These are phyloP conservation scores for Teunomyces cretensis DNA, from an alignment of 805 yeast species.

Conservation along the genomic window DNA sequence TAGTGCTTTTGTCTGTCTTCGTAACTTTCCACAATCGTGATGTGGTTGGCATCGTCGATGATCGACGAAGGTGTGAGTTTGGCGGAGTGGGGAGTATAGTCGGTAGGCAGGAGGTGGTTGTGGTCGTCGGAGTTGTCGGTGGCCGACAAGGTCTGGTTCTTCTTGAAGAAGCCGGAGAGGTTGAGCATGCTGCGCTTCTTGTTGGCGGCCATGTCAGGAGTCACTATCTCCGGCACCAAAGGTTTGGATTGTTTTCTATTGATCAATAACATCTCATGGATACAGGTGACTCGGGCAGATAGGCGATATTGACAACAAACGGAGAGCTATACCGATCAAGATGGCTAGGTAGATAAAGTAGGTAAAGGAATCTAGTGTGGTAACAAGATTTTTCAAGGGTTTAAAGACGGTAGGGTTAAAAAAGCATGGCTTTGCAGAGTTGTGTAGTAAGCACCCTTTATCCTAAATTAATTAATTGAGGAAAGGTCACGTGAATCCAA, in stretches of 20 bases:
- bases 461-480: too few relatives aligned
- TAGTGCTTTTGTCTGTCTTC: slow-evolving; percentile 2
- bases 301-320: not conserved
- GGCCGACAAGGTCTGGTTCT: slow-evolving; percentile 2
- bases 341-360: too few relatives aligned
- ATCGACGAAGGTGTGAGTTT: slow-evolving; percentile 6
- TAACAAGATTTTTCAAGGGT: not conserved
- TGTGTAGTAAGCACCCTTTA: not conserved
- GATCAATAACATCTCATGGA: slow-evolving; percentile 7
- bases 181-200: slow-evolving; percentile 11
- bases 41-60: slow-evolving; percentile 7
- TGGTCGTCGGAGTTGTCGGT: slow-evolving; percentile 1
- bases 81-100: not conserved
- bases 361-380: too few relatives aligned
- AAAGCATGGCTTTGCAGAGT: not conserved
- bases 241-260: slow-evolving; percentile 8
- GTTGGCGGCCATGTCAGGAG: not conserved
- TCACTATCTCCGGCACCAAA: not conserved
- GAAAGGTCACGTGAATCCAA: too few relatives aligned
- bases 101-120: not conserved
- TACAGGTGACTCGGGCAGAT: not conserved
- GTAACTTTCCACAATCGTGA: slow-evolving; percentile 7
- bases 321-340: not conserved
- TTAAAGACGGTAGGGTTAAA: not conserved
- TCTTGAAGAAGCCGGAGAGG: slow-evolving; percentile 12